Conservation (phyloP, 805 yeast genomes). For the Candida dajiaensis region DNA sequence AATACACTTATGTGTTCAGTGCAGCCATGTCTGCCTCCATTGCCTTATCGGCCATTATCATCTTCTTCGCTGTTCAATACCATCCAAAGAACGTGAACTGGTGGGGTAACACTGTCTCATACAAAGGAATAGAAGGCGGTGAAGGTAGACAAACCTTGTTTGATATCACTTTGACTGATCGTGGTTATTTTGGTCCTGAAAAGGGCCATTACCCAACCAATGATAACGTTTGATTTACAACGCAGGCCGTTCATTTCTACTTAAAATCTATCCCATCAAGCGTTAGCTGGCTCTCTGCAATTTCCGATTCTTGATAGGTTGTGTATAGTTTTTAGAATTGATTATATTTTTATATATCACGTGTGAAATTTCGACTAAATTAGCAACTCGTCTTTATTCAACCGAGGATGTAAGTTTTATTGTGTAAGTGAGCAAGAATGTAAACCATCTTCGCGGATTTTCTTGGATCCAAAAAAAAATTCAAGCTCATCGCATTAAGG, state of each 20-base stretch:
- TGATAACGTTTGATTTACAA: not conserved
- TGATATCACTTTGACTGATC: not conserved
- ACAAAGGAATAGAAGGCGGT: conserved; percentile 33
- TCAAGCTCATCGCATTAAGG: conserved; percentile 14
- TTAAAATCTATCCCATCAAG: too few relatives aligned
- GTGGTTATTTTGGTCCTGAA: conserved; percentile 19
- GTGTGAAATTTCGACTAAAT: not conserved
- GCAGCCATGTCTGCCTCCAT: conserved; percentile 58
- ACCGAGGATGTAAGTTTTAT: too few relatives aligned
- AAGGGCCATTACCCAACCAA: conserved; percentile 12
- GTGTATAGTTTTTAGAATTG: too few relatives aligned
- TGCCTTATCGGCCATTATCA: conserved; percentile 44
- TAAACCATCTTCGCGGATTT: too few relatives aligned
- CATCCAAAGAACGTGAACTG: conserved; percentile 39
- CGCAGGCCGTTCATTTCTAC: not conserved
- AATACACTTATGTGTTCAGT: conserved; percentile 44
- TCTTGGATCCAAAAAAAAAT: conserved; percentile 1
- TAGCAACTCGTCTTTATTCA: too few relatives aligned
- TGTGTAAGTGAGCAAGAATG: too few relatives aligned
- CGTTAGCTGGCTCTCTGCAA: too few relatives aligned
- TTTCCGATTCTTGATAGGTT: too few relatives aligned
- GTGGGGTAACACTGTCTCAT: conserved; percentile 57
- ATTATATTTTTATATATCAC: too few relatives aligned
- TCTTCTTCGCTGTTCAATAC: conserved; percentile 48
- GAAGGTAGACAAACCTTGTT: not conserved